Base-by-base conservation (phyloP, 2,329 filamentous ascomycete species). In the Akanthomyces dipterigenus region DNA sequence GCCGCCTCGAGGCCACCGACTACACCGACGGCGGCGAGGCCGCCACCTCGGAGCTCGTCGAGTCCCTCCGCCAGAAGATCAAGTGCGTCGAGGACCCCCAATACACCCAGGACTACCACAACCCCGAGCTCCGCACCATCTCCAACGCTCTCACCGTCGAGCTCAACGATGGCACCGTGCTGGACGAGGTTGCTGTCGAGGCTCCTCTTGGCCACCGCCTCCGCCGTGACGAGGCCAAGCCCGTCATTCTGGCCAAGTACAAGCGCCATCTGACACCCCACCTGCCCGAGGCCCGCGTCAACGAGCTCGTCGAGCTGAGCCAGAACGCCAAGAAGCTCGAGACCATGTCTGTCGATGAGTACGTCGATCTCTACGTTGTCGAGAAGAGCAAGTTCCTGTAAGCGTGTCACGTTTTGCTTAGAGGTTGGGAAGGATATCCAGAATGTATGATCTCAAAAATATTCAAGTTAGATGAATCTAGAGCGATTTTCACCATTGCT, bases 81-180 rank as follows among this genome's bases (percentile, higher is more conserved):
- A 87, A 86, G 76, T 99, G 95, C 77, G 91, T 97, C 59, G 95
- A 99, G 79, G 95, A 99, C 78, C 89, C 91, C 62, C 85, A 93
- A 77, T 98, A 93, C 83, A 98, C 95, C 67, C 78, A 82, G 73
- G 93, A 98, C 77, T 99, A 99, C 86, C 95, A 99, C 75, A 84
- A 98, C 80, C 91, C 95, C 34, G 80, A 83, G 68, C 90, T 96
- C 80, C 91, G 95, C 70, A 97, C 92, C 76, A 99, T 99, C 78
- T 91, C 92, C 76, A 99, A 99, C 80, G 95, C 93, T 9, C 82
- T 99, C 67, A 97, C 93, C 34, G 93, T 99, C 63, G 93, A 89
- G 70, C 83, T 99, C 68, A 95, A 96, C 75, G 93, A 98, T 73
- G 95, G 95, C 70, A 96, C 92, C 51, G 83, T 95, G 11, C 82